These are phyloP conservation scores for Micractinium conductrix DNA, from an alignment of 139 green algal species.

Conservation along the genomic window DNA sequence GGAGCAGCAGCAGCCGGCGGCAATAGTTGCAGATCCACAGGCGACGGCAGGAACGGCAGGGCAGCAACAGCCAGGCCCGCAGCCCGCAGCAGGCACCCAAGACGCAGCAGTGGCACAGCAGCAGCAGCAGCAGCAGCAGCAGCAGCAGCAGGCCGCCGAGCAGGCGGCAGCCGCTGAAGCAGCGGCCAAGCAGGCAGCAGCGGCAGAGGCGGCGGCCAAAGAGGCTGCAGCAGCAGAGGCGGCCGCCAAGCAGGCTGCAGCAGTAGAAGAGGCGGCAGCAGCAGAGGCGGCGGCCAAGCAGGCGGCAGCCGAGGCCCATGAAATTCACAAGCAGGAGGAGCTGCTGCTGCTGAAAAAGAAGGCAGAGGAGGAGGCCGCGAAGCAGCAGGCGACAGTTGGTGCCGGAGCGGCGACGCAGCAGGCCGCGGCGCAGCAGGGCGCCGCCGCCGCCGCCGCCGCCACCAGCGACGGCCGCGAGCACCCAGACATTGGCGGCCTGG, in stretches of 20 bases:
- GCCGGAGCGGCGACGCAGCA: background rate
- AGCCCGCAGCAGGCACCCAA: too few species aligned
- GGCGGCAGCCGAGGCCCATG: background rate
- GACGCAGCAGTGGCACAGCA: background rate
- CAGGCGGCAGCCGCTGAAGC: background rate
- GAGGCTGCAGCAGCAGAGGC: background rate
- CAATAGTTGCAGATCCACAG: too few species aligned
- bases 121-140: slow-evolving; percentile 12
- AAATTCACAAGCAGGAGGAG: background rate
- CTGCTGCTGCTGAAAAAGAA: background rate
- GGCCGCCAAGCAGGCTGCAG: background rate
- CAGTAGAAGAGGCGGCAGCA: background rate
- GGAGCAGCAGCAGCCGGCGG: background rate
- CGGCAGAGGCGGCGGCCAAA: background rate
- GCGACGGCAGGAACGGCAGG: too few species aligned
- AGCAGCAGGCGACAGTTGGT: background rate
- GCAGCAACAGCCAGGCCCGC: background rate
- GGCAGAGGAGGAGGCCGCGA: background rate
- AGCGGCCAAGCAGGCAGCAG: background rate
- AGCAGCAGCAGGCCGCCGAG: background rate
- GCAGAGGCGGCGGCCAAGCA: background rate
- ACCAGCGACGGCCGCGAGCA: background rate
- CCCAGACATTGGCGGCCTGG: slow-evolving; percentile 2
- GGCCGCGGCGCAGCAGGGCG: background rate
- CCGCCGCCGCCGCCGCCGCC: background rate